These are phyloP conservation scores for Trametes cubensis DNA, from an alignment of 768 basidiomycete genomes.

Conservation along the genomic window DNA sequence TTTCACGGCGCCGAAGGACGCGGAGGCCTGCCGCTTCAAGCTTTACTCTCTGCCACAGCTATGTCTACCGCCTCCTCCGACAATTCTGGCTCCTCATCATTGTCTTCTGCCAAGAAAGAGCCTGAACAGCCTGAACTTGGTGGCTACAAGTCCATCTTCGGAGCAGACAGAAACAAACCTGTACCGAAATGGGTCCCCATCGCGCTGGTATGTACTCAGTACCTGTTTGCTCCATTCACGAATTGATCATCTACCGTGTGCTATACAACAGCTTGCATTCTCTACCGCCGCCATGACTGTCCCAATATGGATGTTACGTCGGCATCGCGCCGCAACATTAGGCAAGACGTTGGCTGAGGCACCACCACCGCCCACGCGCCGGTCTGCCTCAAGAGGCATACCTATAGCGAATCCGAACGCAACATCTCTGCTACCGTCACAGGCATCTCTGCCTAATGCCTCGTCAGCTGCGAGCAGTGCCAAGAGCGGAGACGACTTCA, in stretches of 20 bases:
- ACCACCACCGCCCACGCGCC: constrained; percentile 26
- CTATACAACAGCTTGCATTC: constrained; percentile 31
- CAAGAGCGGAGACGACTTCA: constrained; percentile 40
- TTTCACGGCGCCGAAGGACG: too few species aligned
- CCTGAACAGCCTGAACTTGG: not conserved
- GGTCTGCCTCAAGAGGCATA: constrained; percentile 3
- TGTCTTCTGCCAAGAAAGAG: not conserved
- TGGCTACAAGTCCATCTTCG: constrained; percentile 9
- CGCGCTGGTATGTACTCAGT: constrained; percentile 30
- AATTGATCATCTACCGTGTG: not conserved
- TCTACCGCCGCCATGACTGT: constrained; percentile 36
- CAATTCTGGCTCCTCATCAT: not conserved
- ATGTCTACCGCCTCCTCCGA: not conserved
- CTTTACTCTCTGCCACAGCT: not conserved
- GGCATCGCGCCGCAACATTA: constrained; percentile 27
- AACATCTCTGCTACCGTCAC: constrained; percentile 3
- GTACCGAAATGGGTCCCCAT: constrained; percentile 37
- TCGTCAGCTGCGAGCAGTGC: not conserved
- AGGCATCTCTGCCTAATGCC: not conserved
- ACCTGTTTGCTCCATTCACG: not conserved
- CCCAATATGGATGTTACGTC: constrained; percentile 34
- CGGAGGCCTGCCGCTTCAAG: not conserved
- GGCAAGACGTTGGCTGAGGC: constrained; percentile 23
- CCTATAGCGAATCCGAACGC: constrained; percentile 10
- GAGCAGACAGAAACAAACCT: constrained; percentile 19